Conservation (phyloP, 225 moss, liverwort and hornwort species). For the Physcomitrium patens region DNA sequence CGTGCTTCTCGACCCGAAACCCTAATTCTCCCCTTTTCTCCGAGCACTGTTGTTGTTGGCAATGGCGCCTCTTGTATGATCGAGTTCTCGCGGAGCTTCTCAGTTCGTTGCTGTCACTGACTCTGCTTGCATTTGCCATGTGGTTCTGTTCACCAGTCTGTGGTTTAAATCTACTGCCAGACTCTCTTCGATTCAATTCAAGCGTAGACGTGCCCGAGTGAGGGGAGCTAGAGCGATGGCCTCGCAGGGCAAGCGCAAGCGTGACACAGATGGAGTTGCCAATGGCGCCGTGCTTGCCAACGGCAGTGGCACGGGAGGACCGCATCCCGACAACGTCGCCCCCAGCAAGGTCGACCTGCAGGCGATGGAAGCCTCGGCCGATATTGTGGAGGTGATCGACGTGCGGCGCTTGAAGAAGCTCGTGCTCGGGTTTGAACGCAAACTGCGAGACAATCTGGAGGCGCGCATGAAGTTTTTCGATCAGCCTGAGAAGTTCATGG, state of each 20-base stretch:
- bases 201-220: neutral
- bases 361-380: slow-evolving; percentile 49
- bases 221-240: slow-evolving; percentile 19
- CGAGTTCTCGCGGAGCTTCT: neutral
- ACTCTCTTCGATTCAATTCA: neutral
- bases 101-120: neutral
- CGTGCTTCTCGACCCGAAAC: too few relatives aligned
- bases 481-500: slow-evolving; percentile 74
- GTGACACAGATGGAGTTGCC: slow-evolving; percentile 43
- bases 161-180: neutral
- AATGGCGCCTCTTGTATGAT: neutral
- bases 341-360: slow-evolving; percentile 50
- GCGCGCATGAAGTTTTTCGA: slow-evolving; percentile 79
- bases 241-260: slow-evolving; percentile 59
- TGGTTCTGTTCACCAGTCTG: neutral
- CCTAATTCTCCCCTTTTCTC: neutral
- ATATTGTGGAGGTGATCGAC: slow-evolving; percentile 59
- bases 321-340: neutral
- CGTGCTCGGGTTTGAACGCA: slow-evolving; percentile 69
- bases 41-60: neutral
- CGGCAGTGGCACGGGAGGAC: slow-evolving; percentile 39
- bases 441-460: slow-evolving; percentile 69
- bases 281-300: slow-evolving; percentile 24
- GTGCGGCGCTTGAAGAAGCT: slow-evolving; percentile 67
- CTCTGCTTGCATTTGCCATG: neutral